These are phyloP conservation scores for Alternaria infectoria DNA, from an alignment of 2,329 filamentous ascomycete species.

Conservation along the genomic window DNA sequence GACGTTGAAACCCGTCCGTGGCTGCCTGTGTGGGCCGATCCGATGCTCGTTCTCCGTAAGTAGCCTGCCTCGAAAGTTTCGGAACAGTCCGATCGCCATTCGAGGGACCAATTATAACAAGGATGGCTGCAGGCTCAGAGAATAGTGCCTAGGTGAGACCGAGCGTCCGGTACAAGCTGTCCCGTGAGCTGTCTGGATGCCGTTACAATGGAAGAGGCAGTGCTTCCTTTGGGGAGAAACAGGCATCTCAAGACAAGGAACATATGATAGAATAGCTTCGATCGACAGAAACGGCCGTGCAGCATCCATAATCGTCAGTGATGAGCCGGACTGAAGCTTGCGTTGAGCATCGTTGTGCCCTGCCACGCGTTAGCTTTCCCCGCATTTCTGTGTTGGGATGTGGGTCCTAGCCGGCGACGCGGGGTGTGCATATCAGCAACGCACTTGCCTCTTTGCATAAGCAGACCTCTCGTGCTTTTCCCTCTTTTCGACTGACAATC, in stretches of 20 bases:
- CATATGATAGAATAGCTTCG: neutral
- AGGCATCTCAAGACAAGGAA: neutral
- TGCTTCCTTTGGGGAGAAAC: neutral
- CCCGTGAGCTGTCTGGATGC: neutral
- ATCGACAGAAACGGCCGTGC: neutral
- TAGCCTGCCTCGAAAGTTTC: slow-evolving; percentile 8
- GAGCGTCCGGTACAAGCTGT: neutral
- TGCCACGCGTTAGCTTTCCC: slow-evolving; percentile 33
- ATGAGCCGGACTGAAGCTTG: neutral
- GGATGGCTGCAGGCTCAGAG: neutral
- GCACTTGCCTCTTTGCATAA: slow-evolving; percentile 16
- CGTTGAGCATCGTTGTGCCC: slow-evolving; percentile 4
- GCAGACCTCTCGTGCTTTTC: slow-evolving; percentile 28
- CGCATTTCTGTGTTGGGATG: slow-evolving; percentile 31
- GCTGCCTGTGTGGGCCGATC: slow-evolving; percentile 4
- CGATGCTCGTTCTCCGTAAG: neutral
- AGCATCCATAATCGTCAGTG: neutral
- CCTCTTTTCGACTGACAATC: slow-evolving; percentile 36
- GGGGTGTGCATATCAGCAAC: slow-evolving; percentile 40
- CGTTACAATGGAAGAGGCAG: neutral
- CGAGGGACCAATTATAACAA: neutral
- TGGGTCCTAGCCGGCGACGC: slow-evolving; percentile 28
- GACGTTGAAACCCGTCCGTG: neutral
- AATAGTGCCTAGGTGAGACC: slow-evolving; percentile 1
- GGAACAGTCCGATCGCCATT: slow-evolving; percentile 1